phyloP scores from a whole-genome alignment of 192 early-diverging fungal genomes.

The Mortierella hygrophila region DNA sequence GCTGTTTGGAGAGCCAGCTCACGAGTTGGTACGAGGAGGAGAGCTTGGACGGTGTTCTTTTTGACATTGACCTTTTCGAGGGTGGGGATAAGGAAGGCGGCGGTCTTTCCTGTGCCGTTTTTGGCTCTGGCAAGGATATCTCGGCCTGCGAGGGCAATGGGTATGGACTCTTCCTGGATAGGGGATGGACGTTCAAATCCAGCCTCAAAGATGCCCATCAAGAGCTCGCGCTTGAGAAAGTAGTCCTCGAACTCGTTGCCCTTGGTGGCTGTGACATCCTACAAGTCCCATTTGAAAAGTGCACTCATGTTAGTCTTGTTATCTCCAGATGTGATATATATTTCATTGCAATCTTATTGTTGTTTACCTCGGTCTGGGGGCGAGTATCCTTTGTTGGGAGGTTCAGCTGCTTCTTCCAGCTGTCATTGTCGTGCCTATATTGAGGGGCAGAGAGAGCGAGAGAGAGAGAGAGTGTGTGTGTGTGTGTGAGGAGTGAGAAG shows the following conservation, averaged over 20 bases:
- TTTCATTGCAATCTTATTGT: neutral
- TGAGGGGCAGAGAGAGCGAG: neutral
- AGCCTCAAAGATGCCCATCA: constrained; percentile 98
- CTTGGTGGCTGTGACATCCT: constrained; percentile 96
- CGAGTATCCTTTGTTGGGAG: constrained; percentile 89
- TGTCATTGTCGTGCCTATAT: constrained; percentile 68
- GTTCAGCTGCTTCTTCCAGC: constrained; percentile 82
- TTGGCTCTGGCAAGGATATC: constrained; percentile 97
- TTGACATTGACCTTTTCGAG: constrained; percentile 93
- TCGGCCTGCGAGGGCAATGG: constrained; percentile 92
- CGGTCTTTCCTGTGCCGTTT: constrained; percentile 95
- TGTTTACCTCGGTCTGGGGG: constrained; percentile 85
- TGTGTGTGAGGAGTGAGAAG: neutral
- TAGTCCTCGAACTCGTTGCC: constrained; percentile 99
- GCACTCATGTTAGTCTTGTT: neutral
- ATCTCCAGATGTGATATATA: neutral
- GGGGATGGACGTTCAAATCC: constrained; percentile 97
- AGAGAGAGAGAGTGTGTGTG: neutral
- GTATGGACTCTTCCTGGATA: constrained; percentile 98
- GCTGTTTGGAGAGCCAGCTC: constrained; percentile 37
- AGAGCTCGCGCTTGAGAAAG: constrained; percentile 92
- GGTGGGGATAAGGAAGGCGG: constrained; percentile 94
- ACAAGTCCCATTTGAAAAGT: neutral
- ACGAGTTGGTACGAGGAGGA: constrained; percentile 34
- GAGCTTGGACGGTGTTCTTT: constrained; percentile 73